Evolutionary conservation across 768 basidiomycete genomes (phyloP), one percentile per base, ranked within the genome.

Genomic region (Lentinula sp.): DNA sequence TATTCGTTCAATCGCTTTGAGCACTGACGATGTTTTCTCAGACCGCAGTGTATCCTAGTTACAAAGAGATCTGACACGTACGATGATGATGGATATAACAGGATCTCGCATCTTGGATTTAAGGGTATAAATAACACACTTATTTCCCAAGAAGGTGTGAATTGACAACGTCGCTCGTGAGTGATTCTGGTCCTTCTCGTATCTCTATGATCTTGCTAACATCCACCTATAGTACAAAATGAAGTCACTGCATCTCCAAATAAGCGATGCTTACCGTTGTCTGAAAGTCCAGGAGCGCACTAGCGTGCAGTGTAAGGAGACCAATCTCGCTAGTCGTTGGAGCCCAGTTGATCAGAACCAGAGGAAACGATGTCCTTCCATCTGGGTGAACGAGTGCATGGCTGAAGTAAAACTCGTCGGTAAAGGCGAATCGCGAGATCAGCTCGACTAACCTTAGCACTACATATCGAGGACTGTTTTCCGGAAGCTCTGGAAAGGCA

Each of bases 301-400:
- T 93, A 2, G 93, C 93, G 66, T 97, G 91, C 5, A 96, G 78
- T 4, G 93, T 92, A 61, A 84, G 76, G 65, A 92, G 76, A 31
- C 84, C 81, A 34, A 83, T 93, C 70, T 95, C 93, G 66, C 86
- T 87, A 7, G 86, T 80, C 3, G 76, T 80, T 16, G 93, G 95
- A 28, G 84, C 83, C 94, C 94, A 97, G 75, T 95, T 95, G 71
- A 97, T 76, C 51, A 96, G 78, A 11, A 92, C 85, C 10, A 97
- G 77, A 1, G 94, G 94, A 66, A 87, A 91, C 1, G 91, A 94
- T 62, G 80, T 90, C 51, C 95, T 80, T 3, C 93, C 94, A 67
- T 96, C 94, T 8, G 70, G 70, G 70, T 95, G 91, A 56, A 80
- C 79, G 39, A 94, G 81, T 68, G 91, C 89, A 67, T 95, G 88